A percentile compares a stretch with the other conserved stretches of the same genome.
These are phyloP conservation scores for Cyberlindnera saturnus DNA, from an alignment of 805 yeast genomes.

Conservation along the genomic window DNA sequence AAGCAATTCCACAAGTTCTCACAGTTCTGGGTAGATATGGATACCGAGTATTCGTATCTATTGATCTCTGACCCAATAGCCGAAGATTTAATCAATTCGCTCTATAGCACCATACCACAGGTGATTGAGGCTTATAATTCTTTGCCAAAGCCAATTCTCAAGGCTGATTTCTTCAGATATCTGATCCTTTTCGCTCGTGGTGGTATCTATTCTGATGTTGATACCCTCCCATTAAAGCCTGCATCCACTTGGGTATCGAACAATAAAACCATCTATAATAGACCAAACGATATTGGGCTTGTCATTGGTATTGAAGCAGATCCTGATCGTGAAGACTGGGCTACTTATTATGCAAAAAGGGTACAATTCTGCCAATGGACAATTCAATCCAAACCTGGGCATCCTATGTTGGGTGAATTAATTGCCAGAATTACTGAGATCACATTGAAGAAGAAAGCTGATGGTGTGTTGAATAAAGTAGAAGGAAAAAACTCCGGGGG, in stretches of 20 bases:
- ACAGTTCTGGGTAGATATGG: conserved; percentile 56
- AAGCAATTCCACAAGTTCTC: conserved; percentile 42
- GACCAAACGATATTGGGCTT: conserved; percentile 51
- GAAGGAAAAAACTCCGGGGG: conserved; percentile 62
- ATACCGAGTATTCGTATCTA: conserved; percentile 64
- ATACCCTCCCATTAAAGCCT: conserved; percentile 72
- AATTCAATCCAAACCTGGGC: conserved; percentile 82
- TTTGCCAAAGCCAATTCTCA: conserved; percentile 76
- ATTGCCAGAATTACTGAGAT: conserved; percentile 72
- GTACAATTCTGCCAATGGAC: conserved; percentile 98
- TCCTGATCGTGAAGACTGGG: conserved; percentile 94
- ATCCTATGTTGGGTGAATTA: conserved; percentile 79
- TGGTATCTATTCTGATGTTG: conserved; percentile 90
- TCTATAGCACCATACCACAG: conserved; percentile 52
- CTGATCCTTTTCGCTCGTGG: conserved; percentile 84
- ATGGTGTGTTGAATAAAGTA: conserved; percentile 40
- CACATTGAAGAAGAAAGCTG: conserved; percentile 50
- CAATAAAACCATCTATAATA: conserved; percentile 21
- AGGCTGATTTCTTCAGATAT: conserved; percentile 93
- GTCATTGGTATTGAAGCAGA: conserved; percentile 94
- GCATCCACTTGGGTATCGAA: conserved; percentile 69
- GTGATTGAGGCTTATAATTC: conserved; percentile 67
- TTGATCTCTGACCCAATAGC: conserved; percentile 68
- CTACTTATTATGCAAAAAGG: conserved; percentile 85
- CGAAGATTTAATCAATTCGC: conserved; percentile 39